These are phyloP conservation scores for Torrubiellomyces zombiae DNA, from an alignment of 2,329 filamentous ascomycete species.

Conservation along the genomic window DNA sequence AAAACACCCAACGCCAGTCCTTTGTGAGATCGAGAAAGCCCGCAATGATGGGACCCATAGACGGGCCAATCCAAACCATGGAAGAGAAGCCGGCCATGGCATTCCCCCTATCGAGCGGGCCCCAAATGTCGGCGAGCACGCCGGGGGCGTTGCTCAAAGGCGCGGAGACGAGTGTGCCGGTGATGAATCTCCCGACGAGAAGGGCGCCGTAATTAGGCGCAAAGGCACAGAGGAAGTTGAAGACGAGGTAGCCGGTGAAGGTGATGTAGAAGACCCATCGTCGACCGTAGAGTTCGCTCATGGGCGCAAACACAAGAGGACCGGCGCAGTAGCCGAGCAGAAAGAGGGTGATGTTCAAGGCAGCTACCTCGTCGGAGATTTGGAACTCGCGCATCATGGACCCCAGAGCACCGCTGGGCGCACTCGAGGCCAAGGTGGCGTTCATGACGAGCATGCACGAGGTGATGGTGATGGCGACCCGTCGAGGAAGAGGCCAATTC, in stretches of 20 bases:
- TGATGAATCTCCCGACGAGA: conserved; percentile 36
- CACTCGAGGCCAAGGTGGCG: conserved; percentile 30
- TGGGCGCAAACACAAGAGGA: conserved; percentile 39
- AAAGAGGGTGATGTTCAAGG: conserved; percentile 35
- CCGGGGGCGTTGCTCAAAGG: conserved; percentile 31
- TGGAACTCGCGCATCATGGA: conserved; percentile 19
- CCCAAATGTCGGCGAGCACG: conserved; percentile 36
- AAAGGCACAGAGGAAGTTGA: conserved; percentile 37
- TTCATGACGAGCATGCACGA: conserved; percentile 33
- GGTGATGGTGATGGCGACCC: conserved; percentile 23
- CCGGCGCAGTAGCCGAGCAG: conserved; percentile 40
- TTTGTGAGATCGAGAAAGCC: conserved; percentile 40
- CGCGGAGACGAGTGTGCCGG: conserved; percentile 37
- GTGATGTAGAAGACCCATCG: conserved; percentile 34
- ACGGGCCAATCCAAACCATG: conserved; percentile 36
- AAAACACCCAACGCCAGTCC: conserved; percentile 37
- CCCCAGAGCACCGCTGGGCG: conserved; percentile 16
- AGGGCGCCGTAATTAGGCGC: conserved; percentile 34
- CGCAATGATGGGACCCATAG: conserved; percentile 33
- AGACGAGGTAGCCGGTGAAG: conserved; percentile 30
- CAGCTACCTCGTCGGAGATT: conserved; percentile 28
- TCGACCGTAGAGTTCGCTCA: conserved; percentile 40
- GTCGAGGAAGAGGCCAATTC: conserved; percentile 26
- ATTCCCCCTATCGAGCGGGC: conserved; percentile 31
- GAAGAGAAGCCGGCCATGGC: conserved; percentile 36